A percentile compares a stretch with the other conserved stretches of the same genome.
Evolutionary conservation across 1,139 yeast genomes (phyloP).

Genomic region (Casaregolazyma suthepensis): DNA sequence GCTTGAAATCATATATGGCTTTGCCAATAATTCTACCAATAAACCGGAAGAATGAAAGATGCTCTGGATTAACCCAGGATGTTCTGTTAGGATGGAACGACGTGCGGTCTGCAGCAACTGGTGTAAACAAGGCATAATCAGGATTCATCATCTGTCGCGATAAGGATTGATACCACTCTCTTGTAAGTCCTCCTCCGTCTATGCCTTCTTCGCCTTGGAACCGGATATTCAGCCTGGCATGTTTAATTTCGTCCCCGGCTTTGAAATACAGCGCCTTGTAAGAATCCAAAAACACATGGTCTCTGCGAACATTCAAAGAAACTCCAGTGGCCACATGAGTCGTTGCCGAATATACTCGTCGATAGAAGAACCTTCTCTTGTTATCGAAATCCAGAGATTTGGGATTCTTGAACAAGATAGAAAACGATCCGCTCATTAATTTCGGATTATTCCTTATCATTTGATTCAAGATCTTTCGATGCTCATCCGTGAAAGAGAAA

Average conservation of each 20-base stretch:
- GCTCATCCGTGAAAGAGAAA: slow-evolving; percentile 84
- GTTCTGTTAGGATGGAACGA: slow-evolving; percentile 95
- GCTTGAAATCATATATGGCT: slow-evolving; percentile 83
- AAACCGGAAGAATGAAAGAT: slow-evolving; percentile 85
- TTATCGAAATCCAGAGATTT: slow-evolving; percentile 91
- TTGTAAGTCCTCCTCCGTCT: slow-evolving; percentile 96
- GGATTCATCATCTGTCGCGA: slow-evolving; percentile 96
- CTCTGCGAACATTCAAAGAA: slow-evolving; percentile 70
- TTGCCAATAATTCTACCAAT: slow-evolving; percentile 93
- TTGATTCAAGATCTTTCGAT: slow-evolving; percentile 80
- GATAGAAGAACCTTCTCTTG: slow-evolving; percentile 78
- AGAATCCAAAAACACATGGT: slow-evolving; percentile 87
- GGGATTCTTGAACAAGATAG: slow-evolving; percentile 84
- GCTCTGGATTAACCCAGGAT: slow-evolving; percentile 90
- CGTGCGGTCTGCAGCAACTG: slow-evolving; percentile 87
- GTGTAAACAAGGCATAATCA: slow-evolving; percentile 86
- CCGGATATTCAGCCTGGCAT: slow-evolving; percentile 66
- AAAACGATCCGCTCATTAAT: slow-evolving; percentile 93
- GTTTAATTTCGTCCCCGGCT: slow-evolving; percentile 65
- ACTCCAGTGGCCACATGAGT: slow-evolving; percentile 38
- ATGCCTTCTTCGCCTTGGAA: slow-evolving; percentile 95
- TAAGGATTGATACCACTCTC: slow-evolving; percentile 96
- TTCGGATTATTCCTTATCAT: slow-evolving; percentile 91
- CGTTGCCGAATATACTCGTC: slow-evolving; percentile 40
- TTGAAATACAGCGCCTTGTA: slow-evolving; percentile 81